These are phyloP conservation scores for Syzygium grande DNA, from an alignment of 345 rosid genomes.

Conservation along the genomic window DNA sequence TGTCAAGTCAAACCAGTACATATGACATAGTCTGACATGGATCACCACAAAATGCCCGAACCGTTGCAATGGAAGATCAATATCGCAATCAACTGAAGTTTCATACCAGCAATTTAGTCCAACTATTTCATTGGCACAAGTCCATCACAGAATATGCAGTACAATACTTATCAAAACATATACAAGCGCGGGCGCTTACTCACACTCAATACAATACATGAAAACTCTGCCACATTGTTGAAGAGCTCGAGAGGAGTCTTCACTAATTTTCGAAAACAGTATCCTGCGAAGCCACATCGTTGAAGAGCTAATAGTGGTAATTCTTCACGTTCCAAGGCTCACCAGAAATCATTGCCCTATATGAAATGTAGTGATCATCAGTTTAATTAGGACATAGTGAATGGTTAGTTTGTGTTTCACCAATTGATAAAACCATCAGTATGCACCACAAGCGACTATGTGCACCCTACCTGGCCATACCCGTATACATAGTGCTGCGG, in stretches of 20 bases:
- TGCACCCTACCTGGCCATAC: neutral
- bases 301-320: neutral
- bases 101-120: neutral
- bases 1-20: neutral
- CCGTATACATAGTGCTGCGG: neutral
- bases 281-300: neutral
- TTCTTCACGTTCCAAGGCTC: neutral
- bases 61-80: neutral
- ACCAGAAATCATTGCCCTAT: neutral
- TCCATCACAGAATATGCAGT: neutral
- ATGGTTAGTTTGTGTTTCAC: neutral
- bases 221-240: neutral
- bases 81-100: neutral
- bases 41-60: neutral
- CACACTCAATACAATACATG: neutral
- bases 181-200: neutral
- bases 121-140: neutral
- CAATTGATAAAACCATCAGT: neutral
- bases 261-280: neutral
- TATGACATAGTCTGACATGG: neutral
- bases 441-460: neutral
- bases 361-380: neutral
- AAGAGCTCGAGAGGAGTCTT: neutral
- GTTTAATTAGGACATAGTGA: neutral
- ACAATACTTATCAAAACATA: neutral